Evolutionary conservation across 495 filamentous ascomycete species (phyloP).

Genomic region (Penicillium fimorum): DNA sequence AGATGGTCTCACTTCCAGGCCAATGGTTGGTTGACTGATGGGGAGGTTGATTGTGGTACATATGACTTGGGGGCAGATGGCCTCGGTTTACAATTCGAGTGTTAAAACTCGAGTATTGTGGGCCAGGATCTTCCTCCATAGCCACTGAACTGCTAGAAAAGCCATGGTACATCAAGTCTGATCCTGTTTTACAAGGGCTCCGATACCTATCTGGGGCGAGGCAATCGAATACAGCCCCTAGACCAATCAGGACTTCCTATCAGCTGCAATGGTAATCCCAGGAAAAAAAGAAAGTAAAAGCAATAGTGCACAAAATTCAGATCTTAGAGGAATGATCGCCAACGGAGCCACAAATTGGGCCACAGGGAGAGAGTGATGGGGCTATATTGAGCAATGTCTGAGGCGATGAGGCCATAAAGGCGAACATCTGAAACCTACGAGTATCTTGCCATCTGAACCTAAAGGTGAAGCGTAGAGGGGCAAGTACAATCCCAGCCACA

Average conservation of each 20-base stretch:
- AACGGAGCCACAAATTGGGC: not conserved
- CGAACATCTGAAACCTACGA: conserved; percentile 9
- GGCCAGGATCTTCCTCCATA: not conserved
- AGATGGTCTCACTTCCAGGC: not conserved
- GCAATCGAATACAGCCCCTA: not conserved
- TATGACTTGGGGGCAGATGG: not conserved
- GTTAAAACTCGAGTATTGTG: not conserved
- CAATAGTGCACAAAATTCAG: not conserved
- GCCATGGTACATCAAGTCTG: not conserved
- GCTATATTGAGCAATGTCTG: conserved; percentile 5
- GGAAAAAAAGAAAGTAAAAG: not conserved
- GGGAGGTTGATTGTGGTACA: not conserved
- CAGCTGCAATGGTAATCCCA: not conserved
- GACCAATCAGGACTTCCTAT: not conserved
- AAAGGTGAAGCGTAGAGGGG: conserved; percentile 17
- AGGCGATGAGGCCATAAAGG: not conserved
- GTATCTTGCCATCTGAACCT: conserved; percentile 4
- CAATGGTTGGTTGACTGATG: not conserved
- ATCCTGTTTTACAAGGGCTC: not conserved
- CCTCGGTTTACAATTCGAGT: not conserved
- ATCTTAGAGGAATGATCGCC: not conserved
- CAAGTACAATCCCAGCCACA: conserved; percentile 20
- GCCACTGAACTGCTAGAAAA: not conserved
- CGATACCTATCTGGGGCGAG: not conserved
- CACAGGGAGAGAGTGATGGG: not conserved